Conservation (phyloP, 2,329 filamentous ascomycete species). For the Chaetothyriales sp. region DNA sequence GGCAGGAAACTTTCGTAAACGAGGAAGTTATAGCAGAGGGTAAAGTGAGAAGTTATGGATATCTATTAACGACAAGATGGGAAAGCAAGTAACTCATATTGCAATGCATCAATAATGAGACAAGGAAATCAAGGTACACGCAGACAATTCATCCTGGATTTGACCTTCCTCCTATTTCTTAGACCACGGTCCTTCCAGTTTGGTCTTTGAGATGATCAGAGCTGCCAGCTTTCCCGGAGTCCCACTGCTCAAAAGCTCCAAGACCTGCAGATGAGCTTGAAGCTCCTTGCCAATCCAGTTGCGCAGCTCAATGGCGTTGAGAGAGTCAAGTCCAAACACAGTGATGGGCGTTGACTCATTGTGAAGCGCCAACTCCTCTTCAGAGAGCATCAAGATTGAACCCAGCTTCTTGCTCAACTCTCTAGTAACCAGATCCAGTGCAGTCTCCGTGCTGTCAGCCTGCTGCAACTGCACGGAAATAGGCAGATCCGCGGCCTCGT, state of each 20-base stretch:
- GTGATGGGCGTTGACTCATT: constrained; percentile 11
- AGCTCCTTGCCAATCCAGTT: constrained; percentile 16
- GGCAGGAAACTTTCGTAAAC: too few species aligned
- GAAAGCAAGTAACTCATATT: too few species aligned
- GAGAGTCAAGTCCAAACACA: constrained; percentile 18
- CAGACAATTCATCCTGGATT: constrained; percentile 1
- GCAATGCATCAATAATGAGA: too few species aligned
- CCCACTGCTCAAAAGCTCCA: constrained; percentile 16
- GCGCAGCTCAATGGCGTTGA: constrained; percentile 18
- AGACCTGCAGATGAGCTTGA: constrained; percentile 13
- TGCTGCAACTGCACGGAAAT: not conserved
- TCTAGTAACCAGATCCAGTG: not conserved
- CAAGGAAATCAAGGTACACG: too few species aligned
- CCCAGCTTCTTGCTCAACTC: not conserved
- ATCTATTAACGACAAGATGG: too few species aligned
- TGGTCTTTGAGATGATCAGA: not conserved
- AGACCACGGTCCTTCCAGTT: constrained; percentile 7
- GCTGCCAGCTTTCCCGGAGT: constrained; percentile 8
- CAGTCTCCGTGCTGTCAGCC: not conserved
- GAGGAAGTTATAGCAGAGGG: too few species aligned
- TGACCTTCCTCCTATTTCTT: constrained; percentile 20
- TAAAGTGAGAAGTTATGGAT: too few species aligned
- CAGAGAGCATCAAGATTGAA: not conserved
- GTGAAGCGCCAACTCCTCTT: constrained; percentile 6
- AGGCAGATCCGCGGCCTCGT: not conserved